Conservation (phyloP, 163 green algal genomes). For the Coccomyxa subellipsoidea region DNA sequence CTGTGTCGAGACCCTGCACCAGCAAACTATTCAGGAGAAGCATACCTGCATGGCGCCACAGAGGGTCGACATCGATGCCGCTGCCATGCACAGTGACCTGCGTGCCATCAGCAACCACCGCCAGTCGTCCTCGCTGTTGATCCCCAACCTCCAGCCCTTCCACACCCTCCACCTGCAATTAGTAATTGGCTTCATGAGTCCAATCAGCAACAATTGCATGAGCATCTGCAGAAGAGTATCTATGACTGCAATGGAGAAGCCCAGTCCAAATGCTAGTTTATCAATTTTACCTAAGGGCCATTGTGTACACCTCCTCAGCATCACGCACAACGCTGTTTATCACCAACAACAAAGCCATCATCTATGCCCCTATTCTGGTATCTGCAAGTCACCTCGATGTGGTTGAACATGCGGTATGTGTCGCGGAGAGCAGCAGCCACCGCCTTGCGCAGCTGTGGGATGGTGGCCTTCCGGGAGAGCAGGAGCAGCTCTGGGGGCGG, state of each 20-base stretch:
- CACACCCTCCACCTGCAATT: slow-evolving; percentile 29
- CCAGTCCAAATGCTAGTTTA: no score
- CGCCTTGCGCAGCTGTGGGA: slow-evolving; percentile 29
- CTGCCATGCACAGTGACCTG: slow-evolving; percentile 25
- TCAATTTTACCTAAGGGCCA: no score
- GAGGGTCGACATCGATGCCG: slow-evolving; percentile 30
- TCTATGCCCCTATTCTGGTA: no score
- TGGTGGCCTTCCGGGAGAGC: slow-evolving; percentile 22
- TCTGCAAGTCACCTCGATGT: slow-evolving; percentile 39
- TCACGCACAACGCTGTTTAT: no score
- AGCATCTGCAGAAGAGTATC: no score
- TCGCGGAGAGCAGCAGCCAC: slow-evolving; percentile 21
- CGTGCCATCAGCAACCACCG: neutral
- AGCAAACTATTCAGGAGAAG: no score
- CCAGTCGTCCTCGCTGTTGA: neutral
- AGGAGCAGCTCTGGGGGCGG: slow-evolving; percentile 50
- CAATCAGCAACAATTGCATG: no score
- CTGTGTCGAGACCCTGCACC: no score
- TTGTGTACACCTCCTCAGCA: no score
- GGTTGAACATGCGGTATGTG: slow-evolving; percentile 33
- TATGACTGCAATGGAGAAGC: no score
- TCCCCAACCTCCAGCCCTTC: slow-evolving; percentile 16
- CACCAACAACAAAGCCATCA: no score
- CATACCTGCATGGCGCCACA: slow-evolving; percentile 44
- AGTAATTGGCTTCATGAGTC: no score